A percentile compares a stretch with the other conserved stretches of the same genome.
Evolutionary conservation across 1,139 yeast species (phyloP).

Genomic region (Lizanozyma gosingica): DNA sequence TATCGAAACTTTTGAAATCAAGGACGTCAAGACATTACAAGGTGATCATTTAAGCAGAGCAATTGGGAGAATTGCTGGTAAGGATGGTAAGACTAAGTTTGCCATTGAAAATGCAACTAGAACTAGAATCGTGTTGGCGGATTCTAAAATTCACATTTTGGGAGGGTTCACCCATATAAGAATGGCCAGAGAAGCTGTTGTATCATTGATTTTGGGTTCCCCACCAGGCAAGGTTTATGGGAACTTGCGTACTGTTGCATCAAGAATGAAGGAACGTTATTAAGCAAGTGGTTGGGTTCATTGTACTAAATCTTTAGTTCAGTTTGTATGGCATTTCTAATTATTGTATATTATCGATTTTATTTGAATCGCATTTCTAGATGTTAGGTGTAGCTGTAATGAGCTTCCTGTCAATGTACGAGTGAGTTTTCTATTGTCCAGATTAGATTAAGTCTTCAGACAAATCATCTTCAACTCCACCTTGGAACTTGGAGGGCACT

Average conservation of each 20-base stretch:
- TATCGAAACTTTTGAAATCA: conserved; percentile 92
- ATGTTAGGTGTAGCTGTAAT: neutral
- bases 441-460: conserved; percentile 22
- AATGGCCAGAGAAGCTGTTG: conserved; percentile 96
- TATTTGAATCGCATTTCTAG: no score
- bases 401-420: neutral
- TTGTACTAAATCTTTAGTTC: no score
- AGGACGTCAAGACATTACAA: conserved; percentile 88
- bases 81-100: conserved; percentile 96
- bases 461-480: conserved; percentile 44
- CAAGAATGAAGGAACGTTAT: conserved; percentile 94
- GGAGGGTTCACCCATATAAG: conserved; percentile 96
- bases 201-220: conserved; percentile 87
- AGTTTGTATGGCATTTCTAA: neutral
- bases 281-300: conserved; percentile 17
- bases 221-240: conserved; percentile 99
- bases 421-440: no score
- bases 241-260: conserved; percentile 90
- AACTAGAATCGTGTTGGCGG: conserved; percentile 95
- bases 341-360: conserved; percentile 1
- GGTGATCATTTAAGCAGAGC: conserved; percentile 98
- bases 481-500: conserved; percentile 47
- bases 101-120: conserved; percentile 98
- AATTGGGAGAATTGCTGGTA: conserved; percentile 98
- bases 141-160: conserved; percentile 87